Percentiles rank a stretch among this genome's conserved stretches.
These are phyloP conservation scores for Fusarium nurragi DNA, from an alignment of 2,329 filamentous ascomycete genomes.

Conservation along the genomic window DNA sequence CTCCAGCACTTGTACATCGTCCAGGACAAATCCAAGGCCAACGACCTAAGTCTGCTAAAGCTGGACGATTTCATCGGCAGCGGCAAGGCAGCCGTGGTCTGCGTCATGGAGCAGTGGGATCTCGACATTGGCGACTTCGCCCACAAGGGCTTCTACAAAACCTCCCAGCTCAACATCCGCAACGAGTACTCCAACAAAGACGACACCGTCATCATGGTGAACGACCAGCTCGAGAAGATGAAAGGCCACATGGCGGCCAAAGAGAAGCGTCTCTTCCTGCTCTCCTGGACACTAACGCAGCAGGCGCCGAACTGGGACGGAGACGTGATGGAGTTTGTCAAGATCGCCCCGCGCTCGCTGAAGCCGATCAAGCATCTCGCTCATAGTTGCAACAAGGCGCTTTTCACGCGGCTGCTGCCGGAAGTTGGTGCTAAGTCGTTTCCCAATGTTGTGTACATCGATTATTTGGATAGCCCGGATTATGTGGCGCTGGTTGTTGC, in stretches of 20 bases:
- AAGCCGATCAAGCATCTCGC: constrained; percentile 7
- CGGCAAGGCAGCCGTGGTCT: background rate
- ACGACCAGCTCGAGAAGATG: constrained; percentile 13
- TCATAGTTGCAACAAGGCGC: constrained; percentile 8
- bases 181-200: constrained; percentile 24
- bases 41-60: background rate
- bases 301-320: constrained; percentile 5
- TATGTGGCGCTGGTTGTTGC: constrained; percentile 11
- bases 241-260: constrained; percentile 11
- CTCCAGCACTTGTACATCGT: background rate
- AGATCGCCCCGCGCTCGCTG: background rate
- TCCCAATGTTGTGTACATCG: constrained; percentile 16
- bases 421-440: constrained; percentile 5
- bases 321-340: background rate
- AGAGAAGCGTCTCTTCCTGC: constrained; percentile 4
- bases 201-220: background rate
- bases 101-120: constrained; percentile 14
- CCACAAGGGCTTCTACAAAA: constrained; percentile 12
- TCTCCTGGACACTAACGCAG: constrained; percentile 12
- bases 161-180: constrained; percentile 2
- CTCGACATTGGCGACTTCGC: background rate
- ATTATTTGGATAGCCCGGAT: constrained; percentile 11
- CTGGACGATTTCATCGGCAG: constrained; percentile 3
- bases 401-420: background rate
- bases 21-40: constrained; percentile 11